Evolutionary conservation across 2,329 filamentous ascomycete species (phyloP).

Genomic region (Fusarium sp.): DNA sequence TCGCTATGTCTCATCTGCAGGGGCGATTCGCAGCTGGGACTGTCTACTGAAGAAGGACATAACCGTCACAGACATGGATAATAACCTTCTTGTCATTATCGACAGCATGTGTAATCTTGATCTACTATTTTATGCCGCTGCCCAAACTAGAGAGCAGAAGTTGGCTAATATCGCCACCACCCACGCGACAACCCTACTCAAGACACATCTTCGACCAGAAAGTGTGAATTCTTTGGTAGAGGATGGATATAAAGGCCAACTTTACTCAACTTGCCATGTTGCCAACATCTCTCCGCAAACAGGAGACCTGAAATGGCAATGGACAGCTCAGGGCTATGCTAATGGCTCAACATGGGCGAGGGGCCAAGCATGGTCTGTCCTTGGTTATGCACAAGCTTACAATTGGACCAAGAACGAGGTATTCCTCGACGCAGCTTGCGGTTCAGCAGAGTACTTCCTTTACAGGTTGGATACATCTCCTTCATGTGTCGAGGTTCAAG

Average conservation of each 20-base stretch:
- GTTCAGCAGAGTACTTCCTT: constrained; percentile 63
- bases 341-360: constrained; percentile 63
- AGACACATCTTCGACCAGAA: constrained; percentile 56
- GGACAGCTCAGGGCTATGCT: constrained; percentile 62
- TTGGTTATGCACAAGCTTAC: constrained; percentile 64
- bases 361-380: constrained; percentile 64
- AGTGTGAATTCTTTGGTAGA: neutral
- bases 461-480: constrained; percentile 52
- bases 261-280: constrained; percentile 53
- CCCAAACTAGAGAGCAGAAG: constrained; percentile 2
- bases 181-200: constrained; percentile 57
- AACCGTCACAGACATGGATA: constrained; percentile 42
- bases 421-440: constrained; percentile 60
- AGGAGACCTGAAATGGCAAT: constrained; percentile 22
- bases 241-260: constrained; percentile 35
- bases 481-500: constrained; percentile 25
- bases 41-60: constrained; percentile 49
- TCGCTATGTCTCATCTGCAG: constrained; percentile 57
- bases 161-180: neutral
- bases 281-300: constrained; percentile 55
- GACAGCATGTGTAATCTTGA: constrained; percentile 60
- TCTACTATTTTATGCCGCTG: constrained; percentile 55
- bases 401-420: constrained; percentile 59
- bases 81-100: constrained; percentile 56
- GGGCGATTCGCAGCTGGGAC: constrained; percentile 65